phyloP scores from a whole-genome alignment of 306 rosid genomes.

The Glycine soja region DNA sequence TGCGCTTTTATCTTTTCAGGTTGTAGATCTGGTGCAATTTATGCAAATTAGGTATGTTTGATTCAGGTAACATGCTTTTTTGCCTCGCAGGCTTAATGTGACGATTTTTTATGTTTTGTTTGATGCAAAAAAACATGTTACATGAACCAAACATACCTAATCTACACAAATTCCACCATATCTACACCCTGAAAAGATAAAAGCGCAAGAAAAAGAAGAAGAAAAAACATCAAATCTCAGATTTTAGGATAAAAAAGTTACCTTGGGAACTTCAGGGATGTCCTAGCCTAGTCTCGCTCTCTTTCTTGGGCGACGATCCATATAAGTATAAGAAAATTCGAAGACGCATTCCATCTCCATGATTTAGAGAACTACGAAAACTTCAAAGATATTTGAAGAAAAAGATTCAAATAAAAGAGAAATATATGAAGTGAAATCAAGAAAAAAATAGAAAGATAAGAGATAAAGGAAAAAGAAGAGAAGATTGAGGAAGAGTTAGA shows the following conservation, averaged over 20 bases:
- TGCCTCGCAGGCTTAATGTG: too few species aligned
- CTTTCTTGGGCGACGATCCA: slow-evolving; percentile 96
- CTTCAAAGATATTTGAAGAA: slow-evolving; percentile 4
- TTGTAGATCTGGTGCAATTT: too few species aligned
- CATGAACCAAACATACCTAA: slow-evolving; percentile 44
- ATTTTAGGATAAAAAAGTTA: slow-evolving; percentile 43
- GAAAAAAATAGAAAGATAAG: too few species aligned
- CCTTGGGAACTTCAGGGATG: slow-evolving; percentile 84
- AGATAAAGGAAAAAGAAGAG: too few species aligned
- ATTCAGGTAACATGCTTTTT: too few species aligned
- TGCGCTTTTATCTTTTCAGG: too few species aligned
- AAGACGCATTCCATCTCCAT: slow-evolving; percentile 79
- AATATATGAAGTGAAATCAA: too few species aligned
- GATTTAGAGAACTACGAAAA: slow-evolving; percentile 32
- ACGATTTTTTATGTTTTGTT: too few species aligned
- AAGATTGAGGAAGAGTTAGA: too few species aligned
- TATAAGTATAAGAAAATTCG: slow-evolving; percentile 82
- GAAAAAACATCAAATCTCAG: slow-evolving; percentile 52
- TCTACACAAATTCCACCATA: slow-evolving; percentile 45
- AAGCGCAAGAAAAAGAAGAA: slow-evolving; percentile 15
- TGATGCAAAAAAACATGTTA: slow-evolving; percentile 13
- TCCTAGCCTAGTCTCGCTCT: slow-evolving; percentile 98
- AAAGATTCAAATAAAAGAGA: not conserved
- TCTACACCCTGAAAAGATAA: slow-evolving; percentile 45
- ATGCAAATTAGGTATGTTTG: too few species aligned